Percentiles rank a stretch among this genome's conserved stretches.
These are phyloP conservation scores for Wallacemonas rigidus DNA, from an alignment of 208 protist genomes.

Conservation along the genomic window DNA sequence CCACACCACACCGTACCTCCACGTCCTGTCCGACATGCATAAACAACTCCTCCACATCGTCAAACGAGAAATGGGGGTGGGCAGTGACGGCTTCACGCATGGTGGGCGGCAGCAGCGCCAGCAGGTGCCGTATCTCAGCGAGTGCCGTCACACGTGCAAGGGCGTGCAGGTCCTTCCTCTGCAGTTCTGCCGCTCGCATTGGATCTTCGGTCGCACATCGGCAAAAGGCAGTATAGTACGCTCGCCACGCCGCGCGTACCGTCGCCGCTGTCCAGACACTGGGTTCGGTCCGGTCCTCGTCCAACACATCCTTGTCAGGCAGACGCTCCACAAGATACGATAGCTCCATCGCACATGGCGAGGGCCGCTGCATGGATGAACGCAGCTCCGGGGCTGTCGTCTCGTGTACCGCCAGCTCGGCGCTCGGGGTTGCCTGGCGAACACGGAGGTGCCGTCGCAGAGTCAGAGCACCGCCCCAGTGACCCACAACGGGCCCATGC, in stretches of 20 bases:
- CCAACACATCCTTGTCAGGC: slow-evolving; percentile 27
- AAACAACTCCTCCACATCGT: slow-evolving; percentile 76
- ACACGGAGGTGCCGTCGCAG: too few species aligned
- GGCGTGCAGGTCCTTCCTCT: slow-evolving; percentile 52
- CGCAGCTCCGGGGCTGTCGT: not conserved
- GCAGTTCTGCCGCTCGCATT: slow-evolving; percentile 36
- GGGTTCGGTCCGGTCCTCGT: slow-evolving; percentile 43
- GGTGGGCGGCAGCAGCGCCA: slow-evolving; percentile 56
- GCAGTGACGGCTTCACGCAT: slow-evolving; percentile 43
- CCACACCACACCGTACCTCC: slow-evolving; percentile 61
- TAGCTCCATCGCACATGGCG: slow-evolving; percentile 32
- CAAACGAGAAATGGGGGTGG: slow-evolving; percentile 45
- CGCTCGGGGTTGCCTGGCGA: not conserved
- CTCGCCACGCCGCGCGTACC: slow-evolving; percentile 36
- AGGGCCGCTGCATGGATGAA: slow-evolving; percentile 18
- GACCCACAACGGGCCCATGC: too few species aligned
- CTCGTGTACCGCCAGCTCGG: not conserved
- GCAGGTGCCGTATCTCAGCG: slow-evolving; percentile 66
- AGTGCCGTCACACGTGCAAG: slow-evolving; percentile 63
- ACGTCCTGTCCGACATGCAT: slow-evolving; percentile 77
- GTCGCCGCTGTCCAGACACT: slow-evolving; percentile 54
- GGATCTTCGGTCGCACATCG: slow-evolving; percentile 21
- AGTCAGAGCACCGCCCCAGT: too few species aligned
- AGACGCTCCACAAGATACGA: slow-evolving; percentile 29
- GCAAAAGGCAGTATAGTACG: slow-evolving; percentile 10